Evolutionary conservation across 306 rosid genomes (phyloP), one percentile per base, ranked within the genome.

Genomic region (Gynostemma pentaphyllum): DNA sequence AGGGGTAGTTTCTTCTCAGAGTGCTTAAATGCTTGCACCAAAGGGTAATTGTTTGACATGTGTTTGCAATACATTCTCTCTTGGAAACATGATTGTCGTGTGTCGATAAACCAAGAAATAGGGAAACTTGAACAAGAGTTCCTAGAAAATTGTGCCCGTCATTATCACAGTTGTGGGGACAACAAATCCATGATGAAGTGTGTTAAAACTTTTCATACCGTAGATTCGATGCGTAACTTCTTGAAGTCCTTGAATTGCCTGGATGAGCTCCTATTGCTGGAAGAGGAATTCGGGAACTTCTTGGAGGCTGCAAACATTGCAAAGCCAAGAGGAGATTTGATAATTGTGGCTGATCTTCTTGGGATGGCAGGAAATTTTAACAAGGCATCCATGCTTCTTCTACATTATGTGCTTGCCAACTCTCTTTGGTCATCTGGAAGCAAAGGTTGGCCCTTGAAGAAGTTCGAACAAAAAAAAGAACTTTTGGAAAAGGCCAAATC

Each of bases 371-470:
- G 83, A 23, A 72, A 82, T 46, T 80, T 72, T 61, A 30, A 10
- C 26, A 77, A 83, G 15, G 95, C 95, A 4, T 77, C 69, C 40
- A 74, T 18, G 24, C 82, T 70, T 24, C 15, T 76, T 56, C 64
- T 86, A n/a, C 57, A 37, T 2, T 76, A 77, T 42, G 86, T 83
- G 19, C 72, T 81, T 16, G 69, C 76, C 41, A 77, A 69, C 67
- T 88, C 94, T 57, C 84, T 85, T 54, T 88, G 96, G 94, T 75
- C 82, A 10, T 45, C 50, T 1, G 90, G 87, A 60, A 71, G 85
- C 44, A 70, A 74, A 66, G 94, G 85, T 13, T 88, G 96, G 94
- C 96, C 94, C 26, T 61, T 85, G 41, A 78, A 78, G 68, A 54
- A 26, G 46, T 88, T 81, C 74, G 2, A 64, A 57, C 50, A 64